Conservation (phyloP, 257 asterid genomes). For the Solanum chiquidenum region DNA sequence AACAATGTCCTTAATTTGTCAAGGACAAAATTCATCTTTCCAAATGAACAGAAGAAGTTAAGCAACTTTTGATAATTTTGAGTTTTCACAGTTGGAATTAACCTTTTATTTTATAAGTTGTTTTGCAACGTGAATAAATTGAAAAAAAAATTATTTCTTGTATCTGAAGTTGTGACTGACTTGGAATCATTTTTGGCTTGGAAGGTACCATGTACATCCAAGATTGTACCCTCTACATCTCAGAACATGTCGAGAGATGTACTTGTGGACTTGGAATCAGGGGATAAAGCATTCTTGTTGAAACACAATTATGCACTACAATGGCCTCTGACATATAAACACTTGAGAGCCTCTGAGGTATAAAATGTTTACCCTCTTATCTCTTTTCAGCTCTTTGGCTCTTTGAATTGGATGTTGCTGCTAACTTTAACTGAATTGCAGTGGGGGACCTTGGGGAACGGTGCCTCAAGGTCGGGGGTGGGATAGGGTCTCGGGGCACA, state of each 20-base stretch:
- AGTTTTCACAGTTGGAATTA: neutral
- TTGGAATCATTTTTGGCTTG: slow-evolving; percentile 2
- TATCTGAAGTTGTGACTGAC: neutral
- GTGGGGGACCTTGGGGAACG: too few species aligned
- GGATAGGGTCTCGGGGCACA: too few species aligned
- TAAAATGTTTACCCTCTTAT: too few species aligned
- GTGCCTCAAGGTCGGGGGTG: too few species aligned
- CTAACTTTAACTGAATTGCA: neutral
- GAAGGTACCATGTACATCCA: slow-evolving; percentile 58
- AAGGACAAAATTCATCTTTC: too few species aligned
- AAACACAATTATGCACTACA: slow-evolving; percentile 77
- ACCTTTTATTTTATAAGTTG: neutral
- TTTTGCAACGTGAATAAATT: neutral
- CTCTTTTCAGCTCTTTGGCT: neutral
- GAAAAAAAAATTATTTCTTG: neutral
- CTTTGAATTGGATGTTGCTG: neutral
- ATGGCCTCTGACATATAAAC: slow-evolving; percentile 83
- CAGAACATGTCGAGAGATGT: slow-evolving; percentile 41
- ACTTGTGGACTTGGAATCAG: slow-evolving; percentile 25
- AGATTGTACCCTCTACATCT: slow-evolving; percentile 52
- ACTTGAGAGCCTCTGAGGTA: neutral
- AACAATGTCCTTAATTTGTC: neutral
- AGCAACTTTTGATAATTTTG: too few species aligned
- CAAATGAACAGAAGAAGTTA: too few species aligned
- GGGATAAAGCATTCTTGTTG: slow-evolving; percentile 38